These are phyloP conservation scores for Sherardia arvensis DNA, from an alignment of 257 asterid genomes.

Conservation along the genomic window DNA sequence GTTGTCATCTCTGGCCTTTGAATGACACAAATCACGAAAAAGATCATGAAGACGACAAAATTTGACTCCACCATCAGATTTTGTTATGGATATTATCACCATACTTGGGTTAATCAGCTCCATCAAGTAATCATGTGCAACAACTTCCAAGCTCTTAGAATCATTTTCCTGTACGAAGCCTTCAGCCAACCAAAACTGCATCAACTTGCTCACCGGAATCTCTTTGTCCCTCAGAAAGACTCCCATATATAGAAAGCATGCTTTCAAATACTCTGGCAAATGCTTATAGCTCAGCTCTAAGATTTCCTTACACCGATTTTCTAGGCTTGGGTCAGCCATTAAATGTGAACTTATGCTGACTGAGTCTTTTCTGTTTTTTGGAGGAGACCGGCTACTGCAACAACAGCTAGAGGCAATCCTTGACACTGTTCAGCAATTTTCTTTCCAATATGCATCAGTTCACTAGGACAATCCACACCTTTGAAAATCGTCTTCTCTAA, in stretches of 20 bases:
- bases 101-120: background rate
- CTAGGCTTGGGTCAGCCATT: too few species aligned
- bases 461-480: background rate
- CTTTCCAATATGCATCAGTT: background rate
- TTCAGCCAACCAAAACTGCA: background rate
- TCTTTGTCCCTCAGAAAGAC: background rate
- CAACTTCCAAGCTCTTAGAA: too few species aligned
- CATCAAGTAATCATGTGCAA: background rate
- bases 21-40: too few species aligned
- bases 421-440: background rate
- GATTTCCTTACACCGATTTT: too few species aligned
- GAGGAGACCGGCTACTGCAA: too few species aligned
- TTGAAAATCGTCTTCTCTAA: background rate
- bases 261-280: too few species aligned
- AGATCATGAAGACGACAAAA: constrained; percentile 4
- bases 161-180: background rate
- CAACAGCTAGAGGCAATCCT: too few species aligned
- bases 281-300: too few species aligned
- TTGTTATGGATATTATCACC: background rate
- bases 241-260: too few species aligned
- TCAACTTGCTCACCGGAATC: background rate
- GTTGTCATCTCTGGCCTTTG: background rate
- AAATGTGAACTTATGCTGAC: too few species aligned
- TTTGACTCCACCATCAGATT: constrained; percentile 1
- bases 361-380: too few species aligned